Conservation (phyloP, 148 eudicot genomes). For the Silene latifolia region DNA sequence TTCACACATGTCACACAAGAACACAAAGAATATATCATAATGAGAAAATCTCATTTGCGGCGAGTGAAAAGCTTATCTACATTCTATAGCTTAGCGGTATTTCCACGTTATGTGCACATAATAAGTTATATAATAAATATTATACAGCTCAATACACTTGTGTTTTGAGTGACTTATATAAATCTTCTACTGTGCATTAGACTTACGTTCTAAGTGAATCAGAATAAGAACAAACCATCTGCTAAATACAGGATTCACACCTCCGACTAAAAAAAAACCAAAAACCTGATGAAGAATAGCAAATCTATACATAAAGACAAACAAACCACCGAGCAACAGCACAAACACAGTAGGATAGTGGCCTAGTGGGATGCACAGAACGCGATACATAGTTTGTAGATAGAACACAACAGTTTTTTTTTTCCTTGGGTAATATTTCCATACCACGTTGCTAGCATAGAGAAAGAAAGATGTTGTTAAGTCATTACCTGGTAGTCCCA, state of each 20-base stretch:
- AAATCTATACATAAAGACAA: neutral
- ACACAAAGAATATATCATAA: no score
- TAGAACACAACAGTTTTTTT: neutral
- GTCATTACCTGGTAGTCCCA: slow-evolving; percentile 87
- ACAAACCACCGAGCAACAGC: neutral
- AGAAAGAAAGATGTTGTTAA: neutral
- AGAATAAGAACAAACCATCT: neutral
- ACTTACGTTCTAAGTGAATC: neutral
- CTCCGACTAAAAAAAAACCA: neutral
- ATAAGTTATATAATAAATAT: no score
- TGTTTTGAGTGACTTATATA: no score
- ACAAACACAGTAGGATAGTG: neutral
- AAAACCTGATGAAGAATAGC: neutral
- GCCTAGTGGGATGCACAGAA: neutral
- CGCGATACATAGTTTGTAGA: neutral
- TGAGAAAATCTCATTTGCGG: neutral
- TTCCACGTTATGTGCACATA: no score
- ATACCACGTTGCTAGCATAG: no score
- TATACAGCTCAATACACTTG: no score
- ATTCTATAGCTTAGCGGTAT: neutral
- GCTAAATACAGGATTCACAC: neutral
- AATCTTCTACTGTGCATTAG: neutral
- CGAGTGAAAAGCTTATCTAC: neutral
- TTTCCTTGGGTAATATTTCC: no score
- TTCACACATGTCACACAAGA: neutral